phyloP scores from a whole-genome alignment of 495 filamentous ascomycete genomes.

The Tuber calosporum region DNA sequence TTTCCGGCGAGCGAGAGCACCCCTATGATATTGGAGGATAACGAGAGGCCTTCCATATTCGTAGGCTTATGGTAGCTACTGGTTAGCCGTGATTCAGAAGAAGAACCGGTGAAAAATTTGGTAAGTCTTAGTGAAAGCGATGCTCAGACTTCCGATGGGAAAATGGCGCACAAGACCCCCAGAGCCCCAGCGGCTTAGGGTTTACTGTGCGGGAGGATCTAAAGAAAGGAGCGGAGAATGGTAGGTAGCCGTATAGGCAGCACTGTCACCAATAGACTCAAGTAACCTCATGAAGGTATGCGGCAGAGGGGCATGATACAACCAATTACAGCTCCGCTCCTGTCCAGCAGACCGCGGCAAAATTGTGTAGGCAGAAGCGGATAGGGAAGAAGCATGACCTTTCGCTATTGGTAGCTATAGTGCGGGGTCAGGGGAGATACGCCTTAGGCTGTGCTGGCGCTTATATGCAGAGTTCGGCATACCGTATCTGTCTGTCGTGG shows the following conservation, averaged over 20 bases:
- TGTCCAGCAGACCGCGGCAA: not conserved
- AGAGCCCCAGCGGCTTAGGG: not conserved
- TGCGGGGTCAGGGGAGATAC: not conserved
- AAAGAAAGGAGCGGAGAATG: not conserved
- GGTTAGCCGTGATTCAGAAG: not conserved
- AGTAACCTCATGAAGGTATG: not conserved
- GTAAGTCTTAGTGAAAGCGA: not conserved
- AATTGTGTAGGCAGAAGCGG: not conserved
- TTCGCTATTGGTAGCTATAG: not conserved
- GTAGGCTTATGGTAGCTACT: not conserved
- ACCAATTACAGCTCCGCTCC: not conserved
- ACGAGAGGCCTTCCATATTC: constrained; percentile 13
- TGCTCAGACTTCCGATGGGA: not conserved
- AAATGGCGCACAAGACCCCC: not conserved
- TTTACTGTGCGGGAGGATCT: not conserved
- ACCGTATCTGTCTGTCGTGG: too few species aligned
- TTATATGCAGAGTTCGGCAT: not conserved
- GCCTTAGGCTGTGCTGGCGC: not conserved
- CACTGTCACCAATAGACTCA: not conserved
- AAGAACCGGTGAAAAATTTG: not conserved
- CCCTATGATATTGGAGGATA: constrained; percentile 4
- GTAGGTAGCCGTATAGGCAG: not conserved
- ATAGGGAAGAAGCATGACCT: not conserved
- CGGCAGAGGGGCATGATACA: not conserved
- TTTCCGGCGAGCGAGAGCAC: constrained; percentile 7